Conservation (phyloP, 352 stramenopile genomes). For the Aphanomyces cochlioides region DNA sequence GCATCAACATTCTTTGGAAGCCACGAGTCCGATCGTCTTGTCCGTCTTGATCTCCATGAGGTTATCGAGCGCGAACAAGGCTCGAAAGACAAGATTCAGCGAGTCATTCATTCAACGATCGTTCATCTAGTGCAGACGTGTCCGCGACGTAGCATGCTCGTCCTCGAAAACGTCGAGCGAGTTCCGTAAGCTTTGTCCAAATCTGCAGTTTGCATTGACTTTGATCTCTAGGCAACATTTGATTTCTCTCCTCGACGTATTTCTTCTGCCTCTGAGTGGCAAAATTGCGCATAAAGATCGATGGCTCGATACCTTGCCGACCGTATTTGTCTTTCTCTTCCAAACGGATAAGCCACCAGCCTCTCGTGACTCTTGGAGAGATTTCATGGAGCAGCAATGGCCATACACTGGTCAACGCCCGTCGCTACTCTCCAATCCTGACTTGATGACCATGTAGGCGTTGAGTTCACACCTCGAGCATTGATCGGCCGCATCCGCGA, state of each 20-base stretch:
- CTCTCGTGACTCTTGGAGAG: background rate
- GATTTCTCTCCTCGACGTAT: constrained; percentile 9
- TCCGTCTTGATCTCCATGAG: constrained; percentile 12
- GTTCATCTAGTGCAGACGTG: background rate
- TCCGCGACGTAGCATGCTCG: constrained; percentile 14
- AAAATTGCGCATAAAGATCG: background rate
- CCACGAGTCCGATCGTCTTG: background rate
- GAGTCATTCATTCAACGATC: background rate
- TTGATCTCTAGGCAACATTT: background rate
- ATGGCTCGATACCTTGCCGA: background rate
- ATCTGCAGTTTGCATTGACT: background rate
- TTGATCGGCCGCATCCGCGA: constrained; percentile 6
- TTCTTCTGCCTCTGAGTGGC: background rate
- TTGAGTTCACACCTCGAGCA: constrained; percentile 8
- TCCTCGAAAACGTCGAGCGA: constrained; percentile 11
- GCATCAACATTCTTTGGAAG: constrained; percentile 7
- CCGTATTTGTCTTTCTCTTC: constrained; percentile 21
- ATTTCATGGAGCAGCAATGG: background rate
- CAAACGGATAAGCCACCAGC: background rate
- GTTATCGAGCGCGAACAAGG: constrained; percentile 2
- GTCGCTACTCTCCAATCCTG: background rate
- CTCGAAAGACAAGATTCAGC: background rate
- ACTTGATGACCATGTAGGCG: background rate
- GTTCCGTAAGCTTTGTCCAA: constrained; percentile 11
- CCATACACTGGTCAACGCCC: background rate